phyloP scores from a whole-genome alignment of 768 basidiomycete species.

The Leucocoprinus leucothites region DNA sequence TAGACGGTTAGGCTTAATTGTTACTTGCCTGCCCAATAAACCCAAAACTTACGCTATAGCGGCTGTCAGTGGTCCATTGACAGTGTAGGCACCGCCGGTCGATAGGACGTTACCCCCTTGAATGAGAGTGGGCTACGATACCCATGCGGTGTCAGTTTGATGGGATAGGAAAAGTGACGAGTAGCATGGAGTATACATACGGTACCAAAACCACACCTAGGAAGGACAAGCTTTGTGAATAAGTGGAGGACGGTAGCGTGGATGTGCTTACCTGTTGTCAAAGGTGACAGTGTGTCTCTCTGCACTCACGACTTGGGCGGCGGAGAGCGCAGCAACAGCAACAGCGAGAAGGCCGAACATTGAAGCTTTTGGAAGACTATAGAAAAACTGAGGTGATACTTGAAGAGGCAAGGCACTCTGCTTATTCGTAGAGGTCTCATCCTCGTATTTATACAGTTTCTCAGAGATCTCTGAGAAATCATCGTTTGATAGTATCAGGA shows the following conservation, averaged over 20 bases:
- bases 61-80: slow-evolving; percentile 25
- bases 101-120: slow-evolving; percentile 26
- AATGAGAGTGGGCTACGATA: slow-evolving; percentile 23
- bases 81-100: slow-evolving; percentile 25
- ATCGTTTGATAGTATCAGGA: too few species aligned
- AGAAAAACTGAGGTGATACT: too few species aligned
- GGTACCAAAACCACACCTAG: slow-evolving; percentile 33
- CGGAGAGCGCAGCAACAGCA: slow-evolving; percentile 11
- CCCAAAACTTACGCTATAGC: slow-evolving; percentile 30
- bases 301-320: slow-evolving; percentile 13
- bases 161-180: background rate
- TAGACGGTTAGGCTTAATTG: background rate
- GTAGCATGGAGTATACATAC: too few species aligned
- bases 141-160: background rate
- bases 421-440: background rate
- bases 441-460: background rate
- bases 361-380: background rate
- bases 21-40: background rate
- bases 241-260: background rate
- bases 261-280: slow-evolving; percentile 15
- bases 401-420: background rate
- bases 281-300: slow-evolving; percentile 28
- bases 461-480: background rate
- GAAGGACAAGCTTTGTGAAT: background rate
- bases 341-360: background rate